phyloP scores from a whole-genome alignment of 2,329 filamentous ascomycete species.

The Pseudogymnoascus sp. region DNA sequence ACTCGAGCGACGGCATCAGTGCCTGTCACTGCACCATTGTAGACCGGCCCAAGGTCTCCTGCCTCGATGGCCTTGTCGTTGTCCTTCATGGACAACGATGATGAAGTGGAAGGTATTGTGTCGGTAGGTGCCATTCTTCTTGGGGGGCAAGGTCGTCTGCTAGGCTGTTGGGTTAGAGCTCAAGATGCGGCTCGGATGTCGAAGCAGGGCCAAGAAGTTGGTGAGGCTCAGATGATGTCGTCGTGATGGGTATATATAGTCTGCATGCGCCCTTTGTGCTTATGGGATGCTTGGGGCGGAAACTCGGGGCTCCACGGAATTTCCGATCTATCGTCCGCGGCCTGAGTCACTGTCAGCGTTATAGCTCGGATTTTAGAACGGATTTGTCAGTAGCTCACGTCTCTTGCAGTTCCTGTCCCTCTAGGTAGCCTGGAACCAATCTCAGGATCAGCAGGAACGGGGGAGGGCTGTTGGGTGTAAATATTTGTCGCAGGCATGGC shows the following conservation, averaged over 20 bases:
- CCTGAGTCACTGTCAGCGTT: not conserved
- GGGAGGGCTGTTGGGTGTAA: not conserved
- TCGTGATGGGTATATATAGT: not conserved
- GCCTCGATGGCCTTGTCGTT: slow-evolving; percentile 1
- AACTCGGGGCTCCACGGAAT: not conserved
- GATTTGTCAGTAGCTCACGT: slow-evolving; percentile 6
- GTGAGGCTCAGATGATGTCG: not conserved
- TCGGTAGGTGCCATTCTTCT: not conserved
- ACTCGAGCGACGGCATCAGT: not conserved
- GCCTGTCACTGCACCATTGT: not conserved
- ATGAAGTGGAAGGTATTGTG: not conserved
- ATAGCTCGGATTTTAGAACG: not conserved
- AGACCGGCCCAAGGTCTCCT: not conserved
- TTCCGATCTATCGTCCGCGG: not conserved
- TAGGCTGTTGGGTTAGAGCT: not conserved
- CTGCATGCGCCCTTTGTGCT: not conserved
- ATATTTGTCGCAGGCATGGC: not conserved
- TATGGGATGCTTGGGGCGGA: not conserved
- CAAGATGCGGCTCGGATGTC: not conserved
- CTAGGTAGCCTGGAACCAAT: not conserved
- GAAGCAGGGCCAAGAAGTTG: not conserved
- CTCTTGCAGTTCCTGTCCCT: not conserved
- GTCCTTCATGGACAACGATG: not conserved
- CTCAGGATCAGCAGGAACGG: not conserved
- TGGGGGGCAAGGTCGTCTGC: not conserved